Conservation (phyloP, 495 filamentous ascomycete genomes). For the Aspergillus coremiiformis region DNA sequence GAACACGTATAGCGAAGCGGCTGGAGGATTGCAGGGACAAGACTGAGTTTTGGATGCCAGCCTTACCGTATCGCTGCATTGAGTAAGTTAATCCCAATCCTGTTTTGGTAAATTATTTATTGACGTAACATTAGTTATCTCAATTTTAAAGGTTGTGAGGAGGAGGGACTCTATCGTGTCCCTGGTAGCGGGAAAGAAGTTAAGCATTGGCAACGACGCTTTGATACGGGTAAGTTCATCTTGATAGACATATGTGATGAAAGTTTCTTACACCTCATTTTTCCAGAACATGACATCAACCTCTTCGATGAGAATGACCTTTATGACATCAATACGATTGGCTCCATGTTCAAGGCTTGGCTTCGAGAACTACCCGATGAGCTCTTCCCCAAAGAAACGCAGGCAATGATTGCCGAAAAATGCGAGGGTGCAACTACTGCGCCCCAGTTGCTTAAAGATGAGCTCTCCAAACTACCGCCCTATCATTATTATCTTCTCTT, state of each 20-base stretch:
- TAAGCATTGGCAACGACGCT: slow-evolving; percentile 79
- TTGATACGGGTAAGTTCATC: slow-evolving; percentile 59
- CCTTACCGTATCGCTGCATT: slow-evolving; percentile 83
- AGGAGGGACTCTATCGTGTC: slow-evolving; percentile 83
- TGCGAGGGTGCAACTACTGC: slow-evolving; percentile 67
- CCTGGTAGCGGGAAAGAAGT: slow-evolving; percentile 77
- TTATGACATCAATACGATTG: slow-evolving; percentile 90
- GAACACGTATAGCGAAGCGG: slow-evolving; percentile 77
- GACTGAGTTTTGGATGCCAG: slow-evolving; percentile 96
- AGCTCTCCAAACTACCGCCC: slow-evolving; percentile 80
- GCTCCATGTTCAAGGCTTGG: slow-evolving; percentile 89
- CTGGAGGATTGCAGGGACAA: slow-evolving; percentile 80
- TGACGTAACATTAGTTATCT: slow-evolving; percentile 52
- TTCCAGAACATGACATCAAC: slow-evolving; percentile 69
- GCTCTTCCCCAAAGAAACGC: slow-evolving; percentile 72
- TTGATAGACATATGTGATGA: background rate
- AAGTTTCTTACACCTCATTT: background rate
- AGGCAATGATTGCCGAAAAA: slow-evolving; percentile 65
- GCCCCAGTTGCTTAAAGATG: slow-evolving; percentile 75
- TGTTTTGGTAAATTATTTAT: background rate
- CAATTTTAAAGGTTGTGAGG: slow-evolving; percentile 82
- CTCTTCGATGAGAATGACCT: slow-evolving; percentile 76
- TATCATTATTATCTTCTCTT: slow-evolving; percentile 96
- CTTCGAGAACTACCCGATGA: slow-evolving; percentile 89
- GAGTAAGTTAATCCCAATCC: slow-evolving; percentile 45